Evolutionary conservation across 495 filamentous ascomycete genomes (phyloP), one percentile per base, ranked within the genome.

Genomic region (Elaphomyces granulatus): DNA sequence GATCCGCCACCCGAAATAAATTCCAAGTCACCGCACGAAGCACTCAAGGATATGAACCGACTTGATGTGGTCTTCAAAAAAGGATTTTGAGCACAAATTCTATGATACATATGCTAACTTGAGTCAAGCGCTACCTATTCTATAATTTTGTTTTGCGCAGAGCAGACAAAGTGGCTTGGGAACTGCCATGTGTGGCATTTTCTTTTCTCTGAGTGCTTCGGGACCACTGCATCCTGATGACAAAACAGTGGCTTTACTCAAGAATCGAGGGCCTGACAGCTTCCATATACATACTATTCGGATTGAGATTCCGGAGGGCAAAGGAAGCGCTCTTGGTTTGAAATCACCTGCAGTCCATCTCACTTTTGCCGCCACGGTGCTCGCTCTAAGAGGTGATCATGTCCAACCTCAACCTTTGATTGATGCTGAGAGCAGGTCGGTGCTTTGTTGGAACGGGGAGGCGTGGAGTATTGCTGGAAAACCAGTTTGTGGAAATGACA

Each of bases 361-460:
- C 28, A 73, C 66, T 14, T 81, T 88, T 48, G 67, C 76, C 3
- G 87, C 90, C 10, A 92, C 83, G 3, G 90, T 99, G 1, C 71
- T 99, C 3, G 74, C 87, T 3, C 66, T 99, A 15, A 73, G 90
- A 47, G 88, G 90, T 15, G 68, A 77, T 26, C 65, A 71, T 42
- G 49, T 92, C 34, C 72, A 78, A 14, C 52, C 58, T 10, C 90
- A 99, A 49, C 90, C 90, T 1, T 69, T 93, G 15, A 57, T 68
- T 30, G 76, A 83, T 47, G 14, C 47, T 3, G 42, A 46, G 2
- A 72, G 67, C n/a, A 70, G 70, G 15, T 88, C 82, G 7, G 64
- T 83, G 9, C 67, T 99, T 12, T 95, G 88, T 67, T 99, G 90
- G 88, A 96, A 96, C 49, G 90, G 90, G n/a, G 90, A 99, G 54